Base-by-base conservation (phyloP, 176 grass and related monocot genomes). In the Hordeum marinum region DNA sequence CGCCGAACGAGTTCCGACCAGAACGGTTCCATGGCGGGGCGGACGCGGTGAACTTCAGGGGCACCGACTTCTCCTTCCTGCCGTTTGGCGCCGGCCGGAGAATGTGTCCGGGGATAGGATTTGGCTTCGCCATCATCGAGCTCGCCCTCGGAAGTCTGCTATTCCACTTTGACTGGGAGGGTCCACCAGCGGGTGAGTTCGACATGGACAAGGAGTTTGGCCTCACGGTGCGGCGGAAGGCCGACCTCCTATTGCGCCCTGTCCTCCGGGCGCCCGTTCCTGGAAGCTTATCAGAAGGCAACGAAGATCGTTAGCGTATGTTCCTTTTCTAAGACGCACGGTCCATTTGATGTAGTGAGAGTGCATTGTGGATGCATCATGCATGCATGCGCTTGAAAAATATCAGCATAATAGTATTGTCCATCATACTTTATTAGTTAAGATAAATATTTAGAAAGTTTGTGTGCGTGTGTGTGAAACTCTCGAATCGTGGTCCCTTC, bases 141-240 rank as follows among this genome's bases (percentile, higher is more conserved):
- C 57, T 79, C 34, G 34, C 60, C 11, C 35, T 80, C 13, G 78
- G 61, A 5, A 24, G 25, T 4, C 60, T 80, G 2, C 37, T 80
- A 23, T 80, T 46, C 78, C 40, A 80, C 37, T 80, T 80, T 26
- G 61, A 80, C 63, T 80, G 78, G 78, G 18, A 69, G 18, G 35
- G 43, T 9, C 39, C 69, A 4, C 21, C 39, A 45, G 11, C 11
- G 0, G 43, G 1, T 40, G 37, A 45, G 9, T 12, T 72, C 3
- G 69, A 72, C 69, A 72, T 72, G 69, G 24, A 40, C 0, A 40
- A 72, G 39, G 69, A 10, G 36, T 45, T 72, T 12, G 69, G 69
- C 21, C 14, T 43, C 4, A 41, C 39, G 0, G 35, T n/a, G 17
- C 35, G 36, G 9, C 35, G 69, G 10, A 72, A 72, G 39, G 69